phyloP scores from a whole-genome alignment of 2,329 filamentous ascomycete species.

The Nemania serpens region DNA sequence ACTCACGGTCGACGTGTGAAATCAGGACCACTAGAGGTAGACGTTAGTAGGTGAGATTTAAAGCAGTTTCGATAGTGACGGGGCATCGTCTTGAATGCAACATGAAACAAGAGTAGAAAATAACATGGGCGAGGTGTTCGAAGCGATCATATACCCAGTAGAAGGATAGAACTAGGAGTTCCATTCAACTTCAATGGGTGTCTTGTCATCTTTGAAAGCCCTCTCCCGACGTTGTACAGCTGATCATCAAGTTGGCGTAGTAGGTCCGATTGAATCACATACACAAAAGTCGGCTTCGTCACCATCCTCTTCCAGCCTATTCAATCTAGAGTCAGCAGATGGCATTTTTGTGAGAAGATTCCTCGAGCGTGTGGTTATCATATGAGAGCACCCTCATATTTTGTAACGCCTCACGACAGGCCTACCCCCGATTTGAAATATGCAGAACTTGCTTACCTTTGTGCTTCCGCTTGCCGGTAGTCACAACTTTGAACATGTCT shows the following conservation, averaged over 20 bases:
- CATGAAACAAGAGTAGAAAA: background rate
- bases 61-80: background rate
- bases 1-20: conserved; percentile 23
- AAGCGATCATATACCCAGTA: background rate
- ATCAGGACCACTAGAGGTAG: conserved; percentile 20
- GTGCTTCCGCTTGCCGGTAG: conserved; percentile 91
- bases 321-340: conserved; percentile 51
- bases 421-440: too few relatives aligned
- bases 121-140: background rate
- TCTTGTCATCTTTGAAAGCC: background rate
- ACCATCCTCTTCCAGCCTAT: conserved; percentile 32
- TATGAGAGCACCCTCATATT: conserved; percentile 35
- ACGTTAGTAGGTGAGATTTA: conserved; percentile 1
- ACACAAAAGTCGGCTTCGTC: conserved; percentile 28
- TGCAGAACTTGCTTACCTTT: conserved; percentile 45
- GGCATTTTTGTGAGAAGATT: background rate
- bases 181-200: background rate
- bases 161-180: background rate
- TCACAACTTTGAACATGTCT: conserved; percentile 88
- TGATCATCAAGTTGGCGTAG: background rate
- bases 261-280: conserved; percentile 1
- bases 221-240: background rate
- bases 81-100: background rate
- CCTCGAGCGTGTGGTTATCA: background rate
- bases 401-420: background rate